Evolutionary conservation across 495 filamentous ascomycete species (phyloP).

Genomic region (Achaetomiella virescens): DNA sequence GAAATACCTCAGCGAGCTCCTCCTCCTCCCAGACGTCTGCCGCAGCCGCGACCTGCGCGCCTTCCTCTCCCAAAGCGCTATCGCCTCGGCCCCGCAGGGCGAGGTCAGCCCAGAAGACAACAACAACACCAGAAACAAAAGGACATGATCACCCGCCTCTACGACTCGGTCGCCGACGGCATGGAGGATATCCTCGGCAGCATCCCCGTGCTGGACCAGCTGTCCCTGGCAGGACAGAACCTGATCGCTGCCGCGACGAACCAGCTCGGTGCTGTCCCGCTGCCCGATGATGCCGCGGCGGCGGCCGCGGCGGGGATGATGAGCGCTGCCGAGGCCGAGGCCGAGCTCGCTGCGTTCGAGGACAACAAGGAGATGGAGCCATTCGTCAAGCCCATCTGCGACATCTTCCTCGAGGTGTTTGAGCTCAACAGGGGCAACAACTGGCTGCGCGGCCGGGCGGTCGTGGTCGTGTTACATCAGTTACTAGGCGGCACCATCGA

Average conservation of each 20-base stretch:
- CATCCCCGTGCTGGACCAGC: slow-evolving; percentile 89
- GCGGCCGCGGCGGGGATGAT: slow-evolving; percentile 41
- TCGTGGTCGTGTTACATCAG: slow-evolving; percentile 84
- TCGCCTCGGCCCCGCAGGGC: slow-evolving; percentile 40
- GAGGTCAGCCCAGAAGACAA: slow-evolving; percentile 38
- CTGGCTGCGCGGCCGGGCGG: slow-evolving; percentile 87
- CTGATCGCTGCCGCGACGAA: slow-evolving; percentile 81
- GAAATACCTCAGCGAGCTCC: slow-evolving; percentile 74
- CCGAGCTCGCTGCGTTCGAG: slow-evolving; percentile 90
- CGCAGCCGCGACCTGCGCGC: slow-evolving; percentile 86
- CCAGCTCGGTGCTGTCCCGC: slow-evolving; percentile 56
- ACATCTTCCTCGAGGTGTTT: slow-evolving; percentile 94
- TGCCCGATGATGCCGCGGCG: slow-evolving; percentile 33
- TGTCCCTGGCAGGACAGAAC: slow-evolving; percentile 87
- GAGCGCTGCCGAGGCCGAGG: slow-evolving; percentile 82
- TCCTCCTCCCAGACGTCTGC: slow-evolving; percentile 87
- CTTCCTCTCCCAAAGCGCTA: slow-evolving; percentile 86
- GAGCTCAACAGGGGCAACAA: slow-evolving; percentile 92
- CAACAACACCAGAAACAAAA: slow-evolving; percentile 49
- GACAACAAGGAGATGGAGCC: slow-evolving; percentile 71
- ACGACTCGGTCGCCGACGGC: slow-evolving; percentile 92
- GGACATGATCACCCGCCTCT: slow-evolving; percentile 89
- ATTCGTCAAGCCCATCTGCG: slow-evolving; percentile 97
- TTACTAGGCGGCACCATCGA: slow-evolving; percentile 91
- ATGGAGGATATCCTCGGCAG: slow-evolving; percentile 97